phyloP scores from a whole-genome alignment of 352 stramenopile genomes.

The Globisporangium perplexum region DNA sequence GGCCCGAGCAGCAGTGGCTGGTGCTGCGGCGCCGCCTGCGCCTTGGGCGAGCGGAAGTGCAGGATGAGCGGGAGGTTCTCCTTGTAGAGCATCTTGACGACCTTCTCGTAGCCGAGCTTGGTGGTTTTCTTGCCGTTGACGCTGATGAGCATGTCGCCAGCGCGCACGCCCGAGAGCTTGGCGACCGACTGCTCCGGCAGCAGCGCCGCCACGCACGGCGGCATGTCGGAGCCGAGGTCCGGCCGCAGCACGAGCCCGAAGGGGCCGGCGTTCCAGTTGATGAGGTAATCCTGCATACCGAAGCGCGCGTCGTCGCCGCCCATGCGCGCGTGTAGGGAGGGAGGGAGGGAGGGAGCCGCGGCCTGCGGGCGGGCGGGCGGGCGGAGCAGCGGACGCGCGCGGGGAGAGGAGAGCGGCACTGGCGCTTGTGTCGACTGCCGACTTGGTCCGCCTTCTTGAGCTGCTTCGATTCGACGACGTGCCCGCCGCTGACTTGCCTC shows the following conservation, averaged over 20 bases:
- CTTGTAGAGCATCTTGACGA: constrained; percentile 75
- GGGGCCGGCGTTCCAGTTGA: constrained; percentile 79
- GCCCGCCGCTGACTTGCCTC: too few species aligned
- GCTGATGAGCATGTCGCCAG: constrained; percentile 71
- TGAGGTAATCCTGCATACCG: constrained; percentile 71
- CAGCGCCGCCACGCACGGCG: constrained; percentile 65
- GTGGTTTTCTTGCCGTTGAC: constrained; percentile 74
- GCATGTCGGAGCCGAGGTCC: constrained; percentile 68
- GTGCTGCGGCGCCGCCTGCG: constrained; percentile 8
- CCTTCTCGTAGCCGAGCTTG: constrained; percentile 72
- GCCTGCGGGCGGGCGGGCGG: too few species aligned
- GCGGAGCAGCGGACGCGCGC: too few species aligned
- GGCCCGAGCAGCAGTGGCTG: constrained; percentile 7
- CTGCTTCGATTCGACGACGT: too few species aligned
- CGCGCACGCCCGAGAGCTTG: constrained; percentile 57
- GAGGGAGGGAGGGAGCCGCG: too few species aligned
- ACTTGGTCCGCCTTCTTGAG: too few species aligned
- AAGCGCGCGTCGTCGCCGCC: constrained; percentile 13
- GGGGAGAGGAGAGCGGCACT: too few species aligned
- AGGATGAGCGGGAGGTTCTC: constrained; percentile 65
- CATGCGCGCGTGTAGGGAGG: constrained; percentile 7
- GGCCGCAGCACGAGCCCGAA: constrained; percentile 71
- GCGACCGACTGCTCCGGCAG: constrained; percentile 68
- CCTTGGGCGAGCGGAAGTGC: constrained; percentile 62
- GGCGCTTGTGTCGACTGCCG: too few species aligned